phyloP scores from a whole-genome alignment of 345 rosid species.

The Boechera divaricarpa region DNA sequence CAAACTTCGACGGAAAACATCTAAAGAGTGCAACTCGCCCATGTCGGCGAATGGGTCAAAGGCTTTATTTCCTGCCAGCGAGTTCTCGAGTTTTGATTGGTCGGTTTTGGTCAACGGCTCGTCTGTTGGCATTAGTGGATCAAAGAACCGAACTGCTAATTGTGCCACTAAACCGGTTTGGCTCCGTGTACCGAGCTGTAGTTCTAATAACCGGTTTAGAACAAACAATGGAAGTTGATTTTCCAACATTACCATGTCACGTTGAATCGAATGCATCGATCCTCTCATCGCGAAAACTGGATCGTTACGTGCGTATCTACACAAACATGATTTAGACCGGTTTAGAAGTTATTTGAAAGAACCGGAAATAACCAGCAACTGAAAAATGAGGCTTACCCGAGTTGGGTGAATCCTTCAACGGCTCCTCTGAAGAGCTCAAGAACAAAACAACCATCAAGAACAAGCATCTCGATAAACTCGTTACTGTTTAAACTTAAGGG shows the following conservation, averaged over 20 bases:
- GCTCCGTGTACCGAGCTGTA: constrained; percentile 61
- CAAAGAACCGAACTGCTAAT: constrained; percentile 75
- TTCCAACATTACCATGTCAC: constrained; percentile 92
- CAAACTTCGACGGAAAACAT: constrained; percentile 73
- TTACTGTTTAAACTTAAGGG: constrained; percentile 59
- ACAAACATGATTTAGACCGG: constrained; percentile 14
- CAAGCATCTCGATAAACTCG: constrained; percentile 84
- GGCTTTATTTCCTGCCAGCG: constrained; percentile 40
- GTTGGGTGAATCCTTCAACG: constrained; percentile 66
- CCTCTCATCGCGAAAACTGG: constrained; percentile 88
- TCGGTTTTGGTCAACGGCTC: constrained; percentile 73
- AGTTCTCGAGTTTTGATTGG: constrained; percentile 56
- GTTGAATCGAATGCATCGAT: constrained; percentile 84
- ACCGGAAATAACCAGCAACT: constrained; percentile 15
- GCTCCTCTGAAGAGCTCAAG: constrained; percentile 81
- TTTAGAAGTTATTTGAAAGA: not conserved
- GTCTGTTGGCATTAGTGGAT: constrained; percentile 86
- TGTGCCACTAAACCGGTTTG: constrained; percentile 69
- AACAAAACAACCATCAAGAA: constrained; percentile 83
- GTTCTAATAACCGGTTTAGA: constrained; percentile 69
- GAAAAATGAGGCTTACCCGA: constrained; percentile 45
- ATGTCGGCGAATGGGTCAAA: constrained; percentile 74
- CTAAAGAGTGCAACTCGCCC: constrained; percentile 75
- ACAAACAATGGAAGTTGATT: constrained; percentile 80
- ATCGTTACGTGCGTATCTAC: constrained; percentile 69